These are phyloP conservation scores for Sphagnum fallax DNA, from an alignment of 228 moss, liverwort and hornwort species.

Conservation along the genomic window DNA sequence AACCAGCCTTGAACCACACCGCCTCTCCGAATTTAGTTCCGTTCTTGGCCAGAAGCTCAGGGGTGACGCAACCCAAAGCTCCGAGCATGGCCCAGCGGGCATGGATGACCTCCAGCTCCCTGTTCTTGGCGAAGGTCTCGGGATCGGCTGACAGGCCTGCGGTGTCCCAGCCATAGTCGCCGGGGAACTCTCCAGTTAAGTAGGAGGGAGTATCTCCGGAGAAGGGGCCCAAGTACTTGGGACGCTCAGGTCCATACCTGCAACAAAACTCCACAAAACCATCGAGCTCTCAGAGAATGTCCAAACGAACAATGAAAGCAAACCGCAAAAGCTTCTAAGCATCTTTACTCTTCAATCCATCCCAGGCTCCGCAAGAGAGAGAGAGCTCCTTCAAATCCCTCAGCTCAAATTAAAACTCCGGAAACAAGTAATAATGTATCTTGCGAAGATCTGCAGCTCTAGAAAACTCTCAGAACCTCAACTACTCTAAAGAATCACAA, in stretches of 20 bases:
- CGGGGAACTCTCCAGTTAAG: conserved; percentile 14
- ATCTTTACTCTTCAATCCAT: not conserved
- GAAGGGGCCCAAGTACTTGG: conserved; percentile 19
- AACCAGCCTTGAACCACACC: conserved; percentile 46
- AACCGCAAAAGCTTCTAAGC: not conserved
- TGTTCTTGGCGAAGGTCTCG: conserved; percentile 16
- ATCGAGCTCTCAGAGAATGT: not conserved
- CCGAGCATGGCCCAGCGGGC: conserved; percentile 22
- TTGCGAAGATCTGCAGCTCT: too few relatives aligned
- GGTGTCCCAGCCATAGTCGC: conserved; percentile 19
- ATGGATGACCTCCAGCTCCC: conserved; percentile 18
- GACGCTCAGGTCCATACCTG: conserved; percentile 18
- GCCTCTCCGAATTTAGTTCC: conserved; percentile 16
- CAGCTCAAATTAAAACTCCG: too few relatives aligned
- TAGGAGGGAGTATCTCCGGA: conserved; percentile 12
- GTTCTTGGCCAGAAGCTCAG: conserved; percentile 17
- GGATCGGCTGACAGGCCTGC: conserved; percentile 17
- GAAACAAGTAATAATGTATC: not conserved
- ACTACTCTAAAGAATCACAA: too few relatives aligned
- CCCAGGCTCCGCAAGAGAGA: too few relatives aligned
- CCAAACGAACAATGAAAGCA: not conserved
- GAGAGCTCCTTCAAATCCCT: too few relatives aligned
- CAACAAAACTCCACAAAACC: not conserved
- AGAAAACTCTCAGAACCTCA: too few relatives aligned
- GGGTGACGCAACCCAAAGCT: conserved; percentile 5